Evolutionary conservation across 371 early-diverging fungal genomes (phyloP).

Genomic region (Mucor sp.): DNA sequence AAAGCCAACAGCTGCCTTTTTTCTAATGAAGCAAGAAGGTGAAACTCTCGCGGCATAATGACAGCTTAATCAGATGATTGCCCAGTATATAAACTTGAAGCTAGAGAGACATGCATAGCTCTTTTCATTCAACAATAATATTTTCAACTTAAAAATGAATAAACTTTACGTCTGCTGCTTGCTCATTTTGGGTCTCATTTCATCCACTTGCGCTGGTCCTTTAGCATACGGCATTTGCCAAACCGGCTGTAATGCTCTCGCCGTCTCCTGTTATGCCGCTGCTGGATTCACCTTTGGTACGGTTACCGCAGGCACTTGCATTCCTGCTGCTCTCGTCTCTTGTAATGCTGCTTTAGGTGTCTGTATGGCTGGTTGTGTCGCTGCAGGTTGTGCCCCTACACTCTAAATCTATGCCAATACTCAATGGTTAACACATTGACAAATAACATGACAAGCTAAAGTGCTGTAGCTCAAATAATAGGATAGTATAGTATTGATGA

Average conservation of each 20-base stretch:
- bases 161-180: background rate
- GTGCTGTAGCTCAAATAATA: too few species aligned
- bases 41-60: too few species aligned
- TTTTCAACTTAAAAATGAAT: background rate
- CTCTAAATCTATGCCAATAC: conserved; percentile 6
- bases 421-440: too few species aligned
- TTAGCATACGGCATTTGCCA: conserved; percentile 38
- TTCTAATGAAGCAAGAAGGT: too few species aligned
- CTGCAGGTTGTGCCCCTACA: conserved; percentile 30
- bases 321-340: conserved; percentile 27
- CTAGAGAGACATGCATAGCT: background rate
- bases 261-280: conserved; percentile 43
- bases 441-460: too few species aligned
- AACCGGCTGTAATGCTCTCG: conserved; percentile 42
- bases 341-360: conserved; percentile 37
- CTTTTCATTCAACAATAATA: background rate
- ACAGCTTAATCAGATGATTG: too few species aligned
- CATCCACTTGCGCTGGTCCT: conserved; percentile 16
- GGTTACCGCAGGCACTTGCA: conserved; percentile 29
- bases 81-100: too few species aligned
- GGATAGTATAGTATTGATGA: too few species aligned
- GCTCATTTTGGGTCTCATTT: background rate
- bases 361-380: conserved; percentile 41
- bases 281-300: conserved; percentile 47
- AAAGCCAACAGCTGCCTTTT: too few species aligned